Conservation (phyloP, 2,329 filamentous ascomycete genomes). For the Neonectria sp. region DNA sequence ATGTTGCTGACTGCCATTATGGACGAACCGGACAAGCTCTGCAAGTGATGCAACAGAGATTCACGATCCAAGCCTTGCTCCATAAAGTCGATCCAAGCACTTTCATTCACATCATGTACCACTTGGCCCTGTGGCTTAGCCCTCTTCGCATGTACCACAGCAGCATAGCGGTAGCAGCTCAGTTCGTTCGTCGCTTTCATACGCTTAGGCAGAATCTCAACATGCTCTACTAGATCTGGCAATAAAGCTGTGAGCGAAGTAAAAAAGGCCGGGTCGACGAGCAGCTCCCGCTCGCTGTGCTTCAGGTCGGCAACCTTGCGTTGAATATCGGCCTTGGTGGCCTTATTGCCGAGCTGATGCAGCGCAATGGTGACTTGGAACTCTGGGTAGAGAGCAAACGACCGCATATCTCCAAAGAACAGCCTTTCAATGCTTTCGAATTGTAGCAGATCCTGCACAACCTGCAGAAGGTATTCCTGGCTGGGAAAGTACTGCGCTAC, state of each 20-base stretch:
- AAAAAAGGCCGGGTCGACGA: constrained; percentile 40
- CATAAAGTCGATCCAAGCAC: constrained; percentile 42
- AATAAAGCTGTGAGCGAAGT: too few species aligned
- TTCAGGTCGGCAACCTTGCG: constrained; percentile 33
- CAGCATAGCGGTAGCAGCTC: too few species aligned
- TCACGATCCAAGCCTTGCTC: constrained; percentile 18
- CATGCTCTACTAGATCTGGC: too few species aligned
- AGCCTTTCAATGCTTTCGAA: constrained; percentile 18
- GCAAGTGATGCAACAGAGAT: constrained; percentile 28
- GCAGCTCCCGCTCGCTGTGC: constrained; percentile 36
- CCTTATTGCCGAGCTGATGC: neutral
- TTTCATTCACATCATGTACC: constrained; percentile 26
- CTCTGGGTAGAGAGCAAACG: constrained; percentile 33
- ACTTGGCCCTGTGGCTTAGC: neutral
- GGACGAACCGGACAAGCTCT: neutral
- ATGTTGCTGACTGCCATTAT: constrained; percentile 44
- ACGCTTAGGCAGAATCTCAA: too few species aligned
- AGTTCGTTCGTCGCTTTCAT: too few species aligned
- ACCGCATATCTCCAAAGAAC: constrained; percentile 45
- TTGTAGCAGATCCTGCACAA: constrained; percentile 32
- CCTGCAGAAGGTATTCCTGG: constrained; percentile 38
- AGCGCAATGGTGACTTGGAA: constrained; percentile 34
- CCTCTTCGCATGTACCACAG: constrained; percentile 36
- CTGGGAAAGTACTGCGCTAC: constrained; percentile 50
- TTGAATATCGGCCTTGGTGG: constrained; percentile 21